Evolutionary conservation across 345 rosid genomes (phyloP), one percentile per base, ranked within the genome.

Genomic region (Citrus hindsii): DNA sequence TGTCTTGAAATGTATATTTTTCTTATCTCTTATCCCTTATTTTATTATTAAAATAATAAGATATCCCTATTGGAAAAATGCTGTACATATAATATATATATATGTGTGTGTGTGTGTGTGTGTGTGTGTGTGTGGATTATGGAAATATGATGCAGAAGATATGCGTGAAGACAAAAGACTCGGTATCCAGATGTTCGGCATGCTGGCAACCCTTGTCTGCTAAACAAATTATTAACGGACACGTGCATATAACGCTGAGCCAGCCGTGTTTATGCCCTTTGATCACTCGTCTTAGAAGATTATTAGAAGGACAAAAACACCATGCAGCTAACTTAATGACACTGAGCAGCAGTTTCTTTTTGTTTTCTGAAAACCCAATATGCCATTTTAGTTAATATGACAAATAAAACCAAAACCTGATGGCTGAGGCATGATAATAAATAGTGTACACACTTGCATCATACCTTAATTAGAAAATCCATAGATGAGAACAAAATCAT

Each of bases 1-100:
- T 0, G 5, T 10, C 51, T 46, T 46, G 5, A 12, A 1, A 0
- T 46, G 0, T 13, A 46, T 46, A 3, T 13, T 12, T 46, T 12
- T 46, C 4, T 46, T 1, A 46, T 46, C 18, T 46, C 4, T 13
- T 12, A 3, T 46, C 18, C 0, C 18, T 12, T 46, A 46, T 46
- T 46, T 46, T 13, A 46, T 46, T 46, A 46, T 46, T 46, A 46
- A 46, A 12, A 46, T 46, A 13, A 46, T 46, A 46, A 12, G 0
- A 0, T 14, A 46, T 3, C 18, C 51, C 18, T 46, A 46, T 46
- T 46, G 5, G 1, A 46, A 37, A 46, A 46, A 42, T 12, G 12
- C 16, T 42, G 0, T 13, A 46, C 0, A 1, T 42, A 42, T 42
- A n/a, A n/a, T n/a, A n/a, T n/a, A n/a, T n/a, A n/a, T n/a, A n/a